A percentile compares a stretch with the other conserved stretches of the same genome.
phyloP scores from a whole-genome alignment of 2,329 filamentous ascomycete genomes.

The Gnomoniopsis sp. region DNA sequence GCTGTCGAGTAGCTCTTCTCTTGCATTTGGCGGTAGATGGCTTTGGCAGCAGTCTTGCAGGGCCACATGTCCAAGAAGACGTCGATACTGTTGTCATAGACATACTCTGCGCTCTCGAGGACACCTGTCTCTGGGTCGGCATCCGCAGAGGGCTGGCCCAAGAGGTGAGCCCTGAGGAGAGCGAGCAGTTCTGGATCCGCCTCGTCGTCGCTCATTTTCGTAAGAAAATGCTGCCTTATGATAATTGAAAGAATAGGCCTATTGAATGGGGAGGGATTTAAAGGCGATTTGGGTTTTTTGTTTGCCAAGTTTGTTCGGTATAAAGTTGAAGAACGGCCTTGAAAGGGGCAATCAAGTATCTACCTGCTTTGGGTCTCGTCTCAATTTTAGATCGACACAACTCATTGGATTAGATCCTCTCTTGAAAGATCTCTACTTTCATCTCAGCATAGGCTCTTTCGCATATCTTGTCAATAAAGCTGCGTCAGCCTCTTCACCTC shows the following conservation, averaged over 20 bases:
- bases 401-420: background rate
- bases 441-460: background rate
- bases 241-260: background rate
- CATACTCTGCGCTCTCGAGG: conserved; percentile 75
- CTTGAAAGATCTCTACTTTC: background rate
- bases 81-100: conserved; percentile 91
- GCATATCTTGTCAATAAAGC: background rate
- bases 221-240: background rate
- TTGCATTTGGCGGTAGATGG: conserved; percentile 79
- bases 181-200: conserved; percentile 83
- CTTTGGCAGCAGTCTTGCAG: conserved; percentile 76
- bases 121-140: conserved; percentile 75
- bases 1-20: conserved; percentile 78
- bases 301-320: conserved; percentile 1
- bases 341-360: background rate
- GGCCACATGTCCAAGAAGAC: conserved; percentile 82
- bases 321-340: background rate
- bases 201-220: conserved; percentile 82
- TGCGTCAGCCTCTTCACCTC: background rate
- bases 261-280: background rate
- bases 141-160: conserved; percentile 52
- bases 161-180: conserved; percentile 76
- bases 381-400: background rate
- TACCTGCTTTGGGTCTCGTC: no score
- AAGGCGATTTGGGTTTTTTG: background rate